These are phyloP conservation scores for Capsaspora owczarzaki DNA, from an alignment of 78 protist species.

Conservation along the genomic window DNA sequence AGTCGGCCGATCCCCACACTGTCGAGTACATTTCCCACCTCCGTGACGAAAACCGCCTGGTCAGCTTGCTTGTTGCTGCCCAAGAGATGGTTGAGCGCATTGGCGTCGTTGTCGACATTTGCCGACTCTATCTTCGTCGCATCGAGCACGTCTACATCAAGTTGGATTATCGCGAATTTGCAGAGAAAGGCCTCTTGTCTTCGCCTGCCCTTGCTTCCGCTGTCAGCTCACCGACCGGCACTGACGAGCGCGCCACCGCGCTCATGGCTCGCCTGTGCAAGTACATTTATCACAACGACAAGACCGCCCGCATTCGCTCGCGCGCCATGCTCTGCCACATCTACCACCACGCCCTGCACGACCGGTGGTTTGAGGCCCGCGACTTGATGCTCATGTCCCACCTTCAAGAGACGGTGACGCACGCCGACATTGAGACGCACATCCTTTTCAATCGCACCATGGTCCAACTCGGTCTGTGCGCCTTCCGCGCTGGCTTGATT, in stretches of 20 bases:
- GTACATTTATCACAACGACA: constrained; percentile 51
- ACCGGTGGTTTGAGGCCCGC: constrained; percentile 62
- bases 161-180: background rate
- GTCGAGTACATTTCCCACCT: constrained; percentile 50
- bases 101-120: background rate
- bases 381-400: constrained; percentile 83
- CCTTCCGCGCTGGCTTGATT: constrained; percentile 82
- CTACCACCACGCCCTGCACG: constrained; percentile 42
- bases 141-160: constrained; percentile 19
- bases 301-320: constrained; percentile 46
- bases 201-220: background rate
- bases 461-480: constrained; percentile 89
- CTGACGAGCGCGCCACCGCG: background rate
- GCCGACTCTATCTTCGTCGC: constrained; percentile 3
- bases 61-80: constrained; percentile 18
- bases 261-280: constrained; percentile 1
- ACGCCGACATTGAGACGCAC: constrained; percentile 52
- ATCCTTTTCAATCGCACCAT: constrained; percentile 86
- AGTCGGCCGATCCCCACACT: constrained; percentile 62
- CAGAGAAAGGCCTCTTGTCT: background rate
- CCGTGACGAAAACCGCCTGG: background rate
- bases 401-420: constrained; percentile 62
- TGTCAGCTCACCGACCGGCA: background rate
- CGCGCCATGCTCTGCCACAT: constrained; percentile 62
- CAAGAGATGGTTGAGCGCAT: constrained; percentile 19